Evolutionary conservation across 768 basidiomycete genomes (phyloP), one percentile per base, ranked within the genome.

Genomic region (Mycena polygramma): DNA sequence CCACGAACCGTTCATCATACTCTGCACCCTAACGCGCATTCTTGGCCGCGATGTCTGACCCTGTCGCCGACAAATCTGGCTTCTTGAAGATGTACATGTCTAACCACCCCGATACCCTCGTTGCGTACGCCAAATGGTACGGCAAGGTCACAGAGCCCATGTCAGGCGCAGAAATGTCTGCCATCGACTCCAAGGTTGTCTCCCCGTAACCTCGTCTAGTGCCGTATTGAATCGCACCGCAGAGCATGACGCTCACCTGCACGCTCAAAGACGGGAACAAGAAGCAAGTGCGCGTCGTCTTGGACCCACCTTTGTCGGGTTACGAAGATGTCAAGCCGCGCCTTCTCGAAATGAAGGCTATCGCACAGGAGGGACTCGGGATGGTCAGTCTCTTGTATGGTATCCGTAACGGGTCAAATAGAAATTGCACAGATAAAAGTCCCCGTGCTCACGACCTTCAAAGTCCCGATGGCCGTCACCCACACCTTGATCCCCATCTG

Each of bases 81-180:
- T 96, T 94, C 77, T 84, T 95, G 51, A 88, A 88, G 78, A 92
- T 90, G 88, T 96, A 95, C 83, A 95, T 95, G 94, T 91, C 88
- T 37, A 55, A 36, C 4, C 94, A 95, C 75, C 92, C 92, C 0
- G 94, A 95, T 76, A 95, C 94, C 2, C 83, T 95, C 73, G 92
- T 95, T 43, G 92, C 92, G 4, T 96, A 94, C 73, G 92, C 92
- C 49, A 92, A 91, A 72, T 88, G 91, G 85, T 93, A 86, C 74
- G 93, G 91, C 11, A 89, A 91, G 71, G 85, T 94, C 14, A 74
- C 82, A 24, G 84, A 86, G 36, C 82, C 82, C 46, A 86, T 94
- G 20, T 79, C 79, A 3, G 85, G 86, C n/a, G 93, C 93, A 10
- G 84, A 89, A 77, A 92, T 94, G 93, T 85, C 85, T 11, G 82